Percentiles rank a stretch among this genome's conserved stretches.
These are phyloP conservation scores for Spiromastix sp. DNA, from an alignment of 2,329 filamentous ascomycete genomes.

Conservation along the genomic window DNA sequence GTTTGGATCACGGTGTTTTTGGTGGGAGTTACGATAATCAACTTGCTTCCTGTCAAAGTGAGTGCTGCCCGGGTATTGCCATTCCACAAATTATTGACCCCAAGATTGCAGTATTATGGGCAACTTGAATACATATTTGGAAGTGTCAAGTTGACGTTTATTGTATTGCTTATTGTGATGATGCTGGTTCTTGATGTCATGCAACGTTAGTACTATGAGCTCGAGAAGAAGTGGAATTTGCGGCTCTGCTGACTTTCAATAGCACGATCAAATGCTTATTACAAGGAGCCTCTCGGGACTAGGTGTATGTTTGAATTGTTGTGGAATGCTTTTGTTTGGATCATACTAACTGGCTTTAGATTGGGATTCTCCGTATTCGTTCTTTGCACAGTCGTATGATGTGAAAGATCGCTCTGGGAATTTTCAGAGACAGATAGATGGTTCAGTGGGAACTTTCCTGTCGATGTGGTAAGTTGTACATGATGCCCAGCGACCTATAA, in stretches of 20 bases:
- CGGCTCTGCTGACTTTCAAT: conserved; percentile 21
- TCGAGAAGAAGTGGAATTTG: conserved; percentile 1
- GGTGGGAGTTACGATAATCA: conserved; percentile 23
- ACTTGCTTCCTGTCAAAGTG: conserved; percentile 25
- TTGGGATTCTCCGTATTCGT: conserved; percentile 28
- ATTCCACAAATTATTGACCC: conserved; percentile 19
- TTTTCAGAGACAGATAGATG: conserved; percentile 20
- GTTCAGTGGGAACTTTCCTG: conserved; percentile 27
- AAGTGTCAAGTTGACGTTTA: conserved; percentile 27
- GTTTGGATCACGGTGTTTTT: conserved; percentile 29
- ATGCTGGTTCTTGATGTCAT: conserved; percentile 32
- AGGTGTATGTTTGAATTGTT: conserved; percentile 20
- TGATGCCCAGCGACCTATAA: conserved; percentile 13
- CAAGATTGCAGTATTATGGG: conserved; percentile 28
- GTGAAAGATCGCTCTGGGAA: conserved; percentile 23
- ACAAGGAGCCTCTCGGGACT: conserved; percentile 24
- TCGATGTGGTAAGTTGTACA: conserved; percentile 26
- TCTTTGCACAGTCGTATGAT: conserved; percentile 26
- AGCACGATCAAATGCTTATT: conserved; percentile 29
- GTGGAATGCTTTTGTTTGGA: background rate
- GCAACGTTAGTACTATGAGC: conserved; percentile 26
- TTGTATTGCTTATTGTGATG: conserved; percentile 32
- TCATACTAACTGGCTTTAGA: conserved; percentile 13
- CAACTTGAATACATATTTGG: conserved; percentile 28
- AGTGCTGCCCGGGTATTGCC: conserved; percentile 28